Percentiles rank a stretch among this genome's conserved stretches.
These are phyloP conservation scores for Scleromitrula shiraiana DNA, from an alignment of 2,329 filamentous ascomycete species.

Conservation along the genomic window DNA sequence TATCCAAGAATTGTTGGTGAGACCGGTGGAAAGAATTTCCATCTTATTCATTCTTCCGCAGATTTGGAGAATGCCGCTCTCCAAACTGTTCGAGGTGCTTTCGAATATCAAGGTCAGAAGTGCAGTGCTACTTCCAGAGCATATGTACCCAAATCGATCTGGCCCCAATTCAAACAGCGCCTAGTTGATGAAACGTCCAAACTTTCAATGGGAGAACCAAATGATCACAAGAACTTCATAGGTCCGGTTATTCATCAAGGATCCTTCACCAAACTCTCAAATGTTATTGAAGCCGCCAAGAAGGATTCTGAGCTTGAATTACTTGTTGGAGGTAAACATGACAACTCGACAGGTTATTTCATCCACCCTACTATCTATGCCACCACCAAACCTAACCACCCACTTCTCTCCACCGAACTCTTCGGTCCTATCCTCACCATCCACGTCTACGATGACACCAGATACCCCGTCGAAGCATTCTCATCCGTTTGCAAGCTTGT, in stretches of 20 bases:
- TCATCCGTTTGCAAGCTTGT: constrained; percentile 51
- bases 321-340: constrained; percentile 67
- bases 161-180: constrained; percentile 61
- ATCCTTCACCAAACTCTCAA: constrained; percentile 72
- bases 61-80: constrained; percentile 71
- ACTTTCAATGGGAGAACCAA: constrained; percentile 63
- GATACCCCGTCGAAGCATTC: constrained; percentile 46
- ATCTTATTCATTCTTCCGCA: constrained; percentile 69
- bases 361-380: constrained; percentile 77
- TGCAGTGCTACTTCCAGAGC: constrained; percentile 77
- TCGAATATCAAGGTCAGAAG: constrained; percentile 88
- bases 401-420: constrained; percentile 68
- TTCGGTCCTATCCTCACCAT: constrained; percentile 71
- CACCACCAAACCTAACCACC: constrained; percentile 64
- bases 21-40: constrained; percentile 92
- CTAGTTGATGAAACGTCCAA: constrained; percentile 59
- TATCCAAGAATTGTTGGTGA: constrained; percentile 88
- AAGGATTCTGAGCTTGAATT: constrained; percentile 64
- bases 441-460: constrained; percentile 69
- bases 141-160: constrained; percentile 69
- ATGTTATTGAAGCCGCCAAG: constrained; percentile 74
- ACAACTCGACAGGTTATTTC: constrained; percentile 72
- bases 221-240: constrained; percentile 67
- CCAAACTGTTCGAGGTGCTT: constrained; percentile 78
- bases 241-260: constrained; percentile 81